Percentiles rank a stretch among this genome's conserved stretches.
phyloP scores from a whole-genome alignment of 805 yeast genomes.

The Starmera amethionina region DNA sequence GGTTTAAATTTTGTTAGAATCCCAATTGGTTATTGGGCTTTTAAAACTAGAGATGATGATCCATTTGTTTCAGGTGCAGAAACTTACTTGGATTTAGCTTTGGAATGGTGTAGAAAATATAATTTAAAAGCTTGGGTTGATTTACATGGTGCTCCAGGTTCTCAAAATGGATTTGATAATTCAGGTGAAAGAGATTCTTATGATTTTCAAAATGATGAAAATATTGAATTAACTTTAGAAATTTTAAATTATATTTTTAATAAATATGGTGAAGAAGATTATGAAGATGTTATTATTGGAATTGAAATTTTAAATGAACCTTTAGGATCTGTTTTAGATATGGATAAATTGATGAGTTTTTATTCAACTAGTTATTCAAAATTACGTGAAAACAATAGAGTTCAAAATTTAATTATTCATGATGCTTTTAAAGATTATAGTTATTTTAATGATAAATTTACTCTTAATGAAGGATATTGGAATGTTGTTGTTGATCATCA shows the following conservation, averaged over 20 bases:
- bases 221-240: slow-evolving; percentile 41
- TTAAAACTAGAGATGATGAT: slow-evolving; percentile 47
- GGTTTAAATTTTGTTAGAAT: slow-evolving; percentile 84
- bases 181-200: slow-evolving; percentile 69
- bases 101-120: slow-evolving; percentile 59
- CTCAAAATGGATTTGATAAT: slow-evolving; percentile 94
- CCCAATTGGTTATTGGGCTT: slow-evolving; percentile 96
- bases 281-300: slow-evolving; percentile 68
- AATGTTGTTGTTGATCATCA: slow-evolving; percentile 81
- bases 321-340: slow-evolving; percentile 57
- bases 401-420: slow-evolving; percentile 58
- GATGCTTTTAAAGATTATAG: slow-evolving; percentile 65
- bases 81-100: slow-evolving; percentile 61
- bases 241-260: slow-evolving; percentile 46
- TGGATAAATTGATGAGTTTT: slow-evolving; percentile 48
- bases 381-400: slow-evolving; percentile 46
- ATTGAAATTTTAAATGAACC: slow-evolving; percentile 89
- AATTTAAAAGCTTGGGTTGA: slow-evolving; percentile 80
- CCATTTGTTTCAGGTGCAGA: slow-evolving; percentile 85
- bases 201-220: slow-evolving; percentile 46
- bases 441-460: slow-evolving; percentile 54
- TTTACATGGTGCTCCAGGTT: slow-evolving; percentile 93
- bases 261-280: slow-evolving; percentile 54
- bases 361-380: slow-evolving; percentile 53
- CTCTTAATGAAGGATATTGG: slow-evolving; percentile 35